Percentiles rank a stretch among this genome's conserved stretches.
phyloP scores from a whole-genome alignment of 495 filamentous ascomycete species.

The Friedmanniomyces endolithicus region DNA sequence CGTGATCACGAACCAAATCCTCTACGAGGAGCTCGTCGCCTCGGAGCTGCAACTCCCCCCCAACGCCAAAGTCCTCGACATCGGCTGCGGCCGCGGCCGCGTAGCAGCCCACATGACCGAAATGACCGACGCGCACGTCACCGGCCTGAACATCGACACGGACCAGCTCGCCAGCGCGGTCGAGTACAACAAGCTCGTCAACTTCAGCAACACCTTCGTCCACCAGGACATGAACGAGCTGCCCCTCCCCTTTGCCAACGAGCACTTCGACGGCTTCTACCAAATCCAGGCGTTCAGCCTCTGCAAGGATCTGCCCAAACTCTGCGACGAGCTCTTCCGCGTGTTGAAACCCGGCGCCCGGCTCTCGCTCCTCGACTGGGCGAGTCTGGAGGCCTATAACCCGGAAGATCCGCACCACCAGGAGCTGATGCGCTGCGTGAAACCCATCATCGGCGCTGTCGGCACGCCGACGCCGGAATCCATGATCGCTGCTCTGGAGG shows the following conservation, averaged over 20 bases:
- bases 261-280: slow-evolving; percentile 49
- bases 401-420: slow-evolving; percentile 41
- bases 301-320: slow-evolving; percentile 41
- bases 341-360: slow-evolving; percentile 46
- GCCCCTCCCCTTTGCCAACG: slow-evolving; percentile 45
- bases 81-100: slow-evolving; percentile 49
- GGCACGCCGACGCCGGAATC: slow-evolving; percentile 46
- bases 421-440: slow-evolving; percentile 48
- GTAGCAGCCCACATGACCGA: slow-evolving; percentile 51
- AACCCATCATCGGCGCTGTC: slow-evolving; percentile 51
- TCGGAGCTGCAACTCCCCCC: slow-evolving; percentile 38
- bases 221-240: slow-evolving; percentile 47
- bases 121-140: slow-evolving; percentile 43
- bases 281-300: slow-evolving; percentile 52
- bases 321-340: slow-evolving; percentile 45
- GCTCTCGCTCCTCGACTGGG: slow-evolving; percentile 49
- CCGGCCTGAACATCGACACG: slow-evolving; percentile 50
- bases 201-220: slow-evolving; percentile 43
- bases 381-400: slow-evolving; percentile 44
- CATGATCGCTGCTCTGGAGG: slow-evolving; percentile 39
- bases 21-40: slow-evolving; percentile 49
- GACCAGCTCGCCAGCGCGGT: slow-evolving; percentile 48
- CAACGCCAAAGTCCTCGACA: slow-evolving; percentile 44
- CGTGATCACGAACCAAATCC: slow-evolving; percentile 37
- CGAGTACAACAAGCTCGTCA: slow-evolving; percentile 38